These are phyloP conservation scores for Ananas comosus DNA, from an alignment of 176 grass and related monocot genomes.

Conservation along the genomic window DNA sequence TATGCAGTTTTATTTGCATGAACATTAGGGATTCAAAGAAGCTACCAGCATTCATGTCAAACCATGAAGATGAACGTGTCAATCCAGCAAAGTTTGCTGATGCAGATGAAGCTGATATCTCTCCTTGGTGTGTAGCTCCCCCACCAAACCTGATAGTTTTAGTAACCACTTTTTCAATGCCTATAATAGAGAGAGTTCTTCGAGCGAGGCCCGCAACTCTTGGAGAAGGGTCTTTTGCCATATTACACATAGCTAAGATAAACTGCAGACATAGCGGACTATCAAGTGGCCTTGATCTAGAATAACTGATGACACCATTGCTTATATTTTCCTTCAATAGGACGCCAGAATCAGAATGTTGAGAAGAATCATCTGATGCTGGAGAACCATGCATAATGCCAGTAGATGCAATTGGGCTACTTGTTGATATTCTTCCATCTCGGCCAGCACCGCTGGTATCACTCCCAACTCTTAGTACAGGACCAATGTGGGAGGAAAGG, in stretches of 20 bases:
- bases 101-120: conserved; percentile 36
- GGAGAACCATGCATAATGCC: conserved; percentile 79
- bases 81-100: conserved; percentile 49
- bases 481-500: conserved; percentile 56
- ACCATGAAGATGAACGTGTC: conserved; percentile 91
- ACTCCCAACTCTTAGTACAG: conserved; percentile 77
- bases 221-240: conserved; percentile 90
- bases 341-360: conserved; percentile 82
- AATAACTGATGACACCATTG: conserved; percentile 60
- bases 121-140: conserved; percentile 44
- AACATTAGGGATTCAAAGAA: not conserved
- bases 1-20: too few relatives aligned
- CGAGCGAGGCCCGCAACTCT: conserved; percentile 56
- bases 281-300: conserved; percentile 48
- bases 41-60: conserved; percentile 91
- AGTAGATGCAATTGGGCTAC: conserved; percentile 50
- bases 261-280: conserved; percentile 62
- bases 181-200: conserved; percentile 72
- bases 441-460: conserved; percentile 49
- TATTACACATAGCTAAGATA: conserved; percentile 61
- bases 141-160: conserved; percentile 61
- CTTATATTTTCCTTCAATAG: conserved; percentile 62
- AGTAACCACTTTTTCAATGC: conserved; percentile 71
- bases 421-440: conserved; percentile 66
- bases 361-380: conserved; percentile 89